Base-by-base conservation (phyloP, 176 grass and related monocot genomes). In the Ensete ventricosum region DNA sequence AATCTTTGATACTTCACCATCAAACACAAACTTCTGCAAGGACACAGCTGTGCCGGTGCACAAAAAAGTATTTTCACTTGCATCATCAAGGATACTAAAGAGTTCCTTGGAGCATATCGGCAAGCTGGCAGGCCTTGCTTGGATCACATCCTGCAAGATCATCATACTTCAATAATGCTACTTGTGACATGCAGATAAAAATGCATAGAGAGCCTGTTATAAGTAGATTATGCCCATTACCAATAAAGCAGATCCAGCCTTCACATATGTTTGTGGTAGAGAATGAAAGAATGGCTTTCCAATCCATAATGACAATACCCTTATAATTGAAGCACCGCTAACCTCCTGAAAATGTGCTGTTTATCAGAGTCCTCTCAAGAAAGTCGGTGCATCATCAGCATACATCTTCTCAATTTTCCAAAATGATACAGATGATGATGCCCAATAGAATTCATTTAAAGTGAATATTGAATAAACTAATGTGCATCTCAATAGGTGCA, bases 31-130 rank as follows among this genome's bases (percentile, higher is more conserved):
- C 84, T 98, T 98, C 22, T 91, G 84, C 49, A 89, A 73, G 17
- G 64, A 84, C 2, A 78, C 79, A 81, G 84, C 75, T 27, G 88
- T 80, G 53, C 87, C 89, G 70, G 84, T 85, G 84, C 77, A 89
- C 67, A 98, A 83, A 87, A 93, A 91, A 53, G 94, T 98, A 52
- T 85, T 89, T 75, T 98, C 94, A 53, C 94, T 98, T 88, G 90
- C 94, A 85, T 98, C 82, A 57, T 93, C 84, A 1, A 98, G 86
- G 50, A 93, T 64, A 50, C 60, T 73, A 79, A 98, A 93, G n/a
- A 98, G 73, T 75, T 91, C 90, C 73, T 79, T 82, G 1, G 94
- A 91, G 83, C 81, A 86, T 54, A 98, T 67, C 69, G 50, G 84
- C 21, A 88, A 50, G 64, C 80, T 55, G 58, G 88, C 78, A 77